Percentiles rank a stretch among this genome's conserved stretches.
These are phyloP conservation scores for Arachis hypogaea DNA, from an alignment of 306 rosid species.

Conservation along the genomic window DNA sequence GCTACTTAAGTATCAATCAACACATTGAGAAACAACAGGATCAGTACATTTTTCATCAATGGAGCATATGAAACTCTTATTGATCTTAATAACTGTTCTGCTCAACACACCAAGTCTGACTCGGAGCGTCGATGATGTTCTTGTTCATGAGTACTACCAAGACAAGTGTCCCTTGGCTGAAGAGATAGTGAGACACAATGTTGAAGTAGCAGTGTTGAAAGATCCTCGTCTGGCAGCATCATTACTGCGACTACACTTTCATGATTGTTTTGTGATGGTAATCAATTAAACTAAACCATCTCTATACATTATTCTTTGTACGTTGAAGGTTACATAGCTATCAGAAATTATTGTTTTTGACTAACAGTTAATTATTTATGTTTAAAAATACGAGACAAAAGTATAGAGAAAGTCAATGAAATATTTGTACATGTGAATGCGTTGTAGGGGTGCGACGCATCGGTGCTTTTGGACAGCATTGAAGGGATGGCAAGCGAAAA, in stretches of 20 bases:
- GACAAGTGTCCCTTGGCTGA: slow-evolving; percentile 75
- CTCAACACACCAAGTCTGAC: slow-evolving; percentile 38
- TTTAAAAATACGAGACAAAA: too few species aligned
- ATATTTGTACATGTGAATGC: too few species aligned
- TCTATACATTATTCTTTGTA: background rate
- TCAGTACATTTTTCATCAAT: slow-evolving; percentile 35
- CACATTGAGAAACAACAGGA: slow-evolving; percentile 5
- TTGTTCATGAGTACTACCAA: slow-evolving; percentile 64
- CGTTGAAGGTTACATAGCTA: too few species aligned
- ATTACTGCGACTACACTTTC: slow-evolving; percentile 88
- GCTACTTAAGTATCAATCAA: background rate
- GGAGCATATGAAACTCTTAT: slow-evolving; percentile 36
- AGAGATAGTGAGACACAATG: slow-evolving; percentile 65
- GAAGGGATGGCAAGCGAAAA: slow-evolving; percentile 80
- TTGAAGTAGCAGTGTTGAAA: slow-evolving; percentile 58
- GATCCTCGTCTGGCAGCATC: slow-evolving; percentile 92
- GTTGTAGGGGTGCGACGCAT: slow-evolving; percentile 87
- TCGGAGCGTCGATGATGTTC: slow-evolving; percentile 45
- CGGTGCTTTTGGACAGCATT: slow-evolving; percentile 72
- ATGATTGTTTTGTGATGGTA: slow-evolving; percentile 92
- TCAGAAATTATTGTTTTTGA: background rate
- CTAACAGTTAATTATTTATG: too few species aligned
- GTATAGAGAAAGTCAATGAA: too few species aligned
- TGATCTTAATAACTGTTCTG: slow-evolving; percentile 40
- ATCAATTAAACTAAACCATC: background rate